Base-by-base conservation (phyloP, 2,329 filamentous ascomycete genomes). In the Cytospora mali region DNA sequence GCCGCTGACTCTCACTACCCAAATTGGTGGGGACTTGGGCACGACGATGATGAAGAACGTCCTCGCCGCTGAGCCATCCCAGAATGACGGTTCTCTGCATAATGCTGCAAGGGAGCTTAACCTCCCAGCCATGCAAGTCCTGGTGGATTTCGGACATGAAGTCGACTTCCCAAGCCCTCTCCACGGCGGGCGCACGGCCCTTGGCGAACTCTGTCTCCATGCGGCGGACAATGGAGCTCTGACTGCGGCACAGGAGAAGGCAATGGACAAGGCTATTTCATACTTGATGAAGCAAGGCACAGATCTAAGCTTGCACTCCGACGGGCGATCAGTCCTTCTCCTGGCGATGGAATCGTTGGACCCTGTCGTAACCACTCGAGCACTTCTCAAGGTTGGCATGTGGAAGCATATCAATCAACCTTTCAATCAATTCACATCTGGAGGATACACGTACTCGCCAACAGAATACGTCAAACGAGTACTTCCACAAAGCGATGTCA, bases 21-120 rank as follows among this genome's bases (percentile, higher is more conserved):
- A 74, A 46, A 76, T 84, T 2, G 81, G 82, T 0, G 83, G 84
- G 16, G 80, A 85, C 0, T 66, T 84, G 14, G 79, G 81, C 0
- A 81, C 81, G 21, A 75, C 78, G 11, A 82, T 86, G 73, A 81
- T 86, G 81, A 75, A 77, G 2, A 80, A 78, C 57, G 72, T 89
- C 0, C 76, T 88, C 6, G 80, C 80, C 0, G 81, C 83, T 0
- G 82, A 84, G 23, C 83, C 85, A 1, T 80, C 82, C 1, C 79
- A 77, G 49, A 85, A 90, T 62, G 88, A 91, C 64, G 87, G 87
- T 0, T 89, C 86, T 1, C 76, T 91, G 3, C 88, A 90, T 68
- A 87, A 88, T 64, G 85, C 87, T 4, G 83, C 87, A 0, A 78
- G 84, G 14, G 80, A 83, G 53, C 76, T 90, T 23, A 85, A 88